These are phyloP conservation scores for Phytophthora cryptogea DNA, from an alignment of 352 stramenopile species.

Conservation along the genomic window DNA sequence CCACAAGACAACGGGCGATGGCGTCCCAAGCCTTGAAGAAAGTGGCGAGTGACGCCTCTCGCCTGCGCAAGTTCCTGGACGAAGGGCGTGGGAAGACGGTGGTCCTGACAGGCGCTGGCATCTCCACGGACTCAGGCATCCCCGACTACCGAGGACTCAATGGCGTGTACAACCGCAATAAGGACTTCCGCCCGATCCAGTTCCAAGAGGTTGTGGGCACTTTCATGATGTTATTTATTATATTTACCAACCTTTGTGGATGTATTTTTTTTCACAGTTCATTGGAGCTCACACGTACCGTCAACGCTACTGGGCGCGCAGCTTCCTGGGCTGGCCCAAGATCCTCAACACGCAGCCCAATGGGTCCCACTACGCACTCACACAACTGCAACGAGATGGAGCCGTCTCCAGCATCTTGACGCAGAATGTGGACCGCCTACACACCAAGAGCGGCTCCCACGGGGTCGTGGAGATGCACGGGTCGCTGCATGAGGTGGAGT, in stretches of 20 bases:
- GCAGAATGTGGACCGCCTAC: slow-evolving; percentile 98
- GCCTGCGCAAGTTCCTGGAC: slow-evolving; percentile 64
- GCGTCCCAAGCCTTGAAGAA: slow-evolving; percentile 15
- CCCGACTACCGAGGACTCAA: slow-evolving; percentile 96
- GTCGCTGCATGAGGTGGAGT: slow-evolving; percentile 88
- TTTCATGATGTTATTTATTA: too few relatives aligned
- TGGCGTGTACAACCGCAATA: slow-evolving; percentile 94
- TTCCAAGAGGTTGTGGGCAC: slow-evolving; percentile 95
- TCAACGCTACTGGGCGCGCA: slow-evolving; percentile 94
- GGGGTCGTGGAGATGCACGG: slow-evolving; percentile 96
- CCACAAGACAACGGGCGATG: too few relatives aligned
- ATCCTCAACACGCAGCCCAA: slow-evolving; percentile 88
- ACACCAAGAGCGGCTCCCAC: slow-evolving; percentile 88
- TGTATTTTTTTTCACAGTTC: slow-evolving; percentile 40
- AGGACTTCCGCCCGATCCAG: slow-evolving; percentile 95
- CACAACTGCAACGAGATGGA: slow-evolving; percentile 62
- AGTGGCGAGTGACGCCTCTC: slow-evolving; percentile 32
- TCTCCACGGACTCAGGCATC: slow-evolving; percentile 97
- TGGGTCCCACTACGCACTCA: slow-evolving; percentile 88
- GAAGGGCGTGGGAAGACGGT: slow-evolving; percentile 51
- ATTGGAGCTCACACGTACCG: slow-evolving; percentile 69
- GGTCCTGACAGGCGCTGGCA: slow-evolving; percentile 94
- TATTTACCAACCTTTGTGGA: background rate
- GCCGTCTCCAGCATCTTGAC: slow-evolving; percentile 87
- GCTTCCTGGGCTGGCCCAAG: slow-evolving; percentile 88